phyloP scores from a whole-genome alignment of 176 grass and related monocot species.

The Aechmea fasciata region DNA sequence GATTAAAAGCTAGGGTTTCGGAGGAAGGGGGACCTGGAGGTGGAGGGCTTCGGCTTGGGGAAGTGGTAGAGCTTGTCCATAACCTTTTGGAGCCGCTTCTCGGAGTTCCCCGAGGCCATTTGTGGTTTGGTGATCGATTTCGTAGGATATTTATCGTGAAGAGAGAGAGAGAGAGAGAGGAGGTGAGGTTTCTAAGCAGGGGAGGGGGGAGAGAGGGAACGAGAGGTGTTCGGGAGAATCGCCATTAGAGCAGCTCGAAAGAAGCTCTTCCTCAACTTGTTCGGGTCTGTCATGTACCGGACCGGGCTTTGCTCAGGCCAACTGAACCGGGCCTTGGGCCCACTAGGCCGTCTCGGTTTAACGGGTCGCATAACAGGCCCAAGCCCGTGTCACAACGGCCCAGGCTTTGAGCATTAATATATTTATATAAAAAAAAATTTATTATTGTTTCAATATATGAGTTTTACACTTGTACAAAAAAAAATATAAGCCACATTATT shows the following conservation, averaged over 20 bases:
- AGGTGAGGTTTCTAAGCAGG: neutral
- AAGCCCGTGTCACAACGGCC: too few relatives aligned
- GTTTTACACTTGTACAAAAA: too few relatives aligned
- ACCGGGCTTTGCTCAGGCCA: too few relatives aligned
- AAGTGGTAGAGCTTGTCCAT: slow-evolving; percentile 93
- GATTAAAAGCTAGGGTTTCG: slow-evolving; percentile 6
- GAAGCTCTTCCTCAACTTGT: neutral
- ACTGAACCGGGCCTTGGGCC: too few relatives aligned
- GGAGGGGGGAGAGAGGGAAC: neutral
- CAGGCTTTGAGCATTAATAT: too few relatives aligned
- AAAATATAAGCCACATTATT: too few relatives aligned
- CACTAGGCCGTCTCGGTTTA: too few relatives aligned
- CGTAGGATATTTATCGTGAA: neutral
- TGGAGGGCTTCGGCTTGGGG: slow-evolving; percentile 38
- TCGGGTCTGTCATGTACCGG: too few relatives aligned
- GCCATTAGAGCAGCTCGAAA: neutral
- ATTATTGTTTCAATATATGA: too few relatives aligned
- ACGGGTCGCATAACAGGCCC: too few relatives aligned
- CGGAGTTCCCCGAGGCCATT: slow-evolving; percentile 30
- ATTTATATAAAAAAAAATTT: too few relatives aligned
- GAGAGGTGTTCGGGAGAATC: neutral
- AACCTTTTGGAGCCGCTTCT: slow-evolving; percentile 76
- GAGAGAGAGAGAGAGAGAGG: neutral
- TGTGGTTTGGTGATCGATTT: neutral
- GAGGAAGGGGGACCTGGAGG: slow-evolving; percentile 36